phyloP scores from a whole-genome alignment of 768 basidiomycete genomes.

The Xerocomellus chrysenteron region DNA sequence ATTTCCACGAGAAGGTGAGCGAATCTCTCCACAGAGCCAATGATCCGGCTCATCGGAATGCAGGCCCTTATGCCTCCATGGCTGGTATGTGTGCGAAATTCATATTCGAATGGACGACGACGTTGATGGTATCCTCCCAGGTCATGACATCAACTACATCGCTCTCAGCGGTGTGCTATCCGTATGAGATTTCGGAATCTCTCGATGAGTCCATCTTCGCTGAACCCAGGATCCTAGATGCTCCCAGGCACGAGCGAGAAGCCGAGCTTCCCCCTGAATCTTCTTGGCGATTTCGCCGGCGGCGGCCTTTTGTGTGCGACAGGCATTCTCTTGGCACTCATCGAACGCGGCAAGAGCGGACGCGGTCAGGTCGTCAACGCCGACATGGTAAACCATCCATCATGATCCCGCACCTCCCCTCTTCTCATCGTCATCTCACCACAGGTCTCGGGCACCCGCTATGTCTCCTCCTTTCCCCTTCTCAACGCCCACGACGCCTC shows the following conservation, averaged over 20 bases:
- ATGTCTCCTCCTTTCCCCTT: conserved; percentile 72
- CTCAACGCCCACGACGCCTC: conserved; percentile 39
- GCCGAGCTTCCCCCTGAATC: conserved; percentile 70
- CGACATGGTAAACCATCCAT: conserved; percentile 61
- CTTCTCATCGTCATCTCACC: not conserved
- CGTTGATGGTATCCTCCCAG: conserved; percentile 32
- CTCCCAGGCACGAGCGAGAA: conserved; percentile 62
- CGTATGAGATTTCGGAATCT: conserved; percentile 36
- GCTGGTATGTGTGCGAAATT: conserved; percentile 50
- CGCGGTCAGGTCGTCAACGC: conserved; percentile 71
- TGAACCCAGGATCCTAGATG: conserved; percentile 42
- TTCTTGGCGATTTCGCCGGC: conserved; percentile 82
- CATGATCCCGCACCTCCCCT: not conserved
- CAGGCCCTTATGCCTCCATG: conserved; percentile 73
- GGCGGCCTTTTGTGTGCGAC: conserved; percentile 71
- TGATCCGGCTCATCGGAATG: conserved; percentile 14
- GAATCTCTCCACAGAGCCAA: not conserved
- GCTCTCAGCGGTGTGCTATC: conserved; percentile 75
- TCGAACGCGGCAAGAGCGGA: conserved; percentile 64
- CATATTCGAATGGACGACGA: not conserved
- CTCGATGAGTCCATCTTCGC: not conserved
- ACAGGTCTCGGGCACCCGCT: conserved; percentile 78
- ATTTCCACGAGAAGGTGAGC: conserved; percentile 60
- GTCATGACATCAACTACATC: conserved; percentile 85
- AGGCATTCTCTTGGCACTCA: conserved; percentile 72